phyloP scores from a whole-genome alignment of 192 early-diverging fungal genomes.

The Coemansia sp. region DNA sequence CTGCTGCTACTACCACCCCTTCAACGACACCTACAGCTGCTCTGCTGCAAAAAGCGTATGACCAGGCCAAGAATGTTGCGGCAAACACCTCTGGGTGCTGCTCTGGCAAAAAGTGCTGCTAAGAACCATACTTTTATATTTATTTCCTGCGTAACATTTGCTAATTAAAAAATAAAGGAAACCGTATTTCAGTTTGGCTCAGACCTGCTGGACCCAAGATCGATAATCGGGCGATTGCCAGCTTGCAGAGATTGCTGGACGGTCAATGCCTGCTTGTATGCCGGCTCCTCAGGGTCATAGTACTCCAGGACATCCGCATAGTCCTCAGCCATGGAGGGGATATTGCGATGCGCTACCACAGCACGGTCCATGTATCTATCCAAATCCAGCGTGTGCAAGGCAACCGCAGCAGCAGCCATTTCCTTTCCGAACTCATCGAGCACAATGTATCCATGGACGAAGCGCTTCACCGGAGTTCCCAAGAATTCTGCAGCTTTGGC shows the following conservation, averaged over 20 bases:
- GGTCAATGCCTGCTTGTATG: constrained; percentile 14
- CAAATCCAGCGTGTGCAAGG: constrained; percentile 49
- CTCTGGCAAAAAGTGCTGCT: constrained; percentile 1
- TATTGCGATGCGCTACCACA: not conserved
- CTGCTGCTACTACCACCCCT: not conserved
- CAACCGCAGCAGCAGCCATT: constrained; percentile 59
- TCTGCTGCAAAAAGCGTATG: not conserved
- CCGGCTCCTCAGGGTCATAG: constrained; percentile 40
- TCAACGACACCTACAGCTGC: not conserved
- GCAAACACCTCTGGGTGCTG: not conserved
- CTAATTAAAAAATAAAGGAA: too few relatives aligned
- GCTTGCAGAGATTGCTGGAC: constrained; percentile 18
- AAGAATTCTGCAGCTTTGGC: constrained; percentile 23
- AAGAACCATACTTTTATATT: not conserved
- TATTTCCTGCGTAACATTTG: too few relatives aligned
- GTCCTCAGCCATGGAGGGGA: constrained; percentile 10
- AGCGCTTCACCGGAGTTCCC: constrained; percentile 51
- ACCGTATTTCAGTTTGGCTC: not conserved
- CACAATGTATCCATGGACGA: constrained; percentile 62
- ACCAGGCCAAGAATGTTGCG: not conserved
- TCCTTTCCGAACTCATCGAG: constrained; percentile 67
- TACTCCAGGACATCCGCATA: constrained; percentile 45
- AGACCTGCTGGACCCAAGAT: not conserved
- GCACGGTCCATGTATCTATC: constrained; percentile 23
- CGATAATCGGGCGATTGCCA: constrained; percentile 3